Evolutionary conservation across 2,329 filamentous ascomycete species (phyloP), one percentile per base, ranked within the genome.

Genomic region (Diaporthe longicolla): DNA sequence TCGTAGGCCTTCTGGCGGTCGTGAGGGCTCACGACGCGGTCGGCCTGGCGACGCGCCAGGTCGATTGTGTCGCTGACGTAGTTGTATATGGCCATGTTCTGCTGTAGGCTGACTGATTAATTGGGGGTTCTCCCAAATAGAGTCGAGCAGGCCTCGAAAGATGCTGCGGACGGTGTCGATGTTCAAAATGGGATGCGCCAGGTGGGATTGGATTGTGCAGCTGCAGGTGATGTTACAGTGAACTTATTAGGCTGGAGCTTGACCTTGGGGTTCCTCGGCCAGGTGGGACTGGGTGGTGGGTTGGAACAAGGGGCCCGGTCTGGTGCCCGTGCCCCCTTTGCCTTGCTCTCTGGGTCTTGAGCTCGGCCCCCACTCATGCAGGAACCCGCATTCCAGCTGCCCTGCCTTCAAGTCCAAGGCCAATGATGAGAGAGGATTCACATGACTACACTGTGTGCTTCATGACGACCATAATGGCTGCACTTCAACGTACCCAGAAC

Each of bases 1-100:
- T 88, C 84, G 77, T 91, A 87, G 55, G 89, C 85, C 72, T 87
- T 85, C 76, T 90, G 87, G 66, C 93, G 88, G 74, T 89, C 88
- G 48, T 89, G 84, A 0, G 92, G 91, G 58, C 90, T 88, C 57
- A 94, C 85, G 78, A 88, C 79, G 76, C 85, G 84, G 79, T 90
- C 83, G 70, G 88, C 77, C 71, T 85, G 85, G 73, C 82, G 83
- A 74, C 85, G 85, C 68, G 83, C 81, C 77, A 84, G 86, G 72
- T 82, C 79, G 75, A 84, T 78, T 35, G 85, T 77, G 68, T 81
- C 81, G 24, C 80, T 79, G 59, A 83, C 83, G 29, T 78, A 80
- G 17, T 85, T 79, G 70, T 80, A 79, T 69, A 81, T 78, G n/a
- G 77, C 75, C 77, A 78, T 78, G 2, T 11, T 29, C 13, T 32